phyloP scores from a whole-genome alignment of 75 land plant species.

The Picea glauca region DNA sequence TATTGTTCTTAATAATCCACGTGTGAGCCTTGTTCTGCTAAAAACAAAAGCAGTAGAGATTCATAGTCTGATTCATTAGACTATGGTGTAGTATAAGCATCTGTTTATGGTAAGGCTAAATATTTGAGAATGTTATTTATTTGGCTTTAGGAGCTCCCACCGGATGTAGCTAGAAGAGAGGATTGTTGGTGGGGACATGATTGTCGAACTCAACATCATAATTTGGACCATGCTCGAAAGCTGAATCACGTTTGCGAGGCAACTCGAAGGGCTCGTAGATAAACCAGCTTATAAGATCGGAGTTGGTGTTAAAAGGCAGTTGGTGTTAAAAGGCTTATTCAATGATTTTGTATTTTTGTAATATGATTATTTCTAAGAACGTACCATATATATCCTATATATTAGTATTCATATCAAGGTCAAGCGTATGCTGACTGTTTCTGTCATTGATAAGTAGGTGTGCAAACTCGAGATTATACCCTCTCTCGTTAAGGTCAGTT shows the following conservation, averaged over 20 bases:
- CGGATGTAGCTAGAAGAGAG: slow-evolving; percentile 44
- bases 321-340: background rate
- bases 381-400: too few relatives aligned
- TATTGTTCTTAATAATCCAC: background rate
- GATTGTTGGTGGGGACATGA: slow-evolving; percentile 79
- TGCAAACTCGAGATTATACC: too few relatives aligned
- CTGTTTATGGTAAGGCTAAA: background rate
- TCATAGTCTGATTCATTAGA: background rate
- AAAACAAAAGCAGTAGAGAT: background rate
- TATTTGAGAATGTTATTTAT: slow-evolving; percentile 3
- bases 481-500: too few relatives aligned
- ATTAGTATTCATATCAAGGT: too few relatives aligned
- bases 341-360: background rate
- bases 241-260: slow-evolving; percentile 77
- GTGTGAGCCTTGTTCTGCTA: background rate
- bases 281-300: background rate
- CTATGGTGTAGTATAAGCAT: background rate
- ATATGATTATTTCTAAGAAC: background rate
- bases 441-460: too few relatives aligned
- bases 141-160: slow-evolving; percentile 46
- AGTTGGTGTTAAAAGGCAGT: background rate
- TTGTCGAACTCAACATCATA: slow-evolving; percentile 73
- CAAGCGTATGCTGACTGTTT: too few relatives aligned
- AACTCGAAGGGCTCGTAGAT: slow-evolving; percentile 21
- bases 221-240: slow-evolving; percentile 53